phyloP scores from a whole-genome alignment of 495 filamentous ascomycete species.

The Pyrenula aspistea region DNA sequence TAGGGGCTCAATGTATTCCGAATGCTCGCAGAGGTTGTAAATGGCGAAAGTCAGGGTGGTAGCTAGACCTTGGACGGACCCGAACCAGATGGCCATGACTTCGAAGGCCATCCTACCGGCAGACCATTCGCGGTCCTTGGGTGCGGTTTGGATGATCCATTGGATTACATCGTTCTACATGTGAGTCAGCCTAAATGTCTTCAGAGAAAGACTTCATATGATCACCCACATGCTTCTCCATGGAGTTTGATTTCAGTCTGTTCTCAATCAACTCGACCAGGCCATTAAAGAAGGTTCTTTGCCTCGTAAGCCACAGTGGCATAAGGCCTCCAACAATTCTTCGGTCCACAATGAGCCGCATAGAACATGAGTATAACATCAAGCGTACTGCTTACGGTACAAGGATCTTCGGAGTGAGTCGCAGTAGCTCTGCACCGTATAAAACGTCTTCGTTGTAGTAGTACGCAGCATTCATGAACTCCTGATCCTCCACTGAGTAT shows the following conservation, averaged over 20 bases:
- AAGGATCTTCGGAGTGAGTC: constrained; percentile 1
- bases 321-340: background rate
- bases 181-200: background rate
- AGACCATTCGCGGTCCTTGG: constrained; percentile 7
- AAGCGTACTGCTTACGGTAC: background rate
- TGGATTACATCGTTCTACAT: constrained; percentile 17
- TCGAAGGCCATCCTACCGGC: constrained; percentile 12
- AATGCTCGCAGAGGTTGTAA: constrained; percentile 17
- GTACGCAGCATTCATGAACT: constrained; percentile 4
- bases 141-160: constrained; percentile 22
- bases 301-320: background rate
- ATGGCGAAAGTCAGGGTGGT: constrained; percentile 17
- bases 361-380: background rate
- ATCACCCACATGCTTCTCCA: background rate
- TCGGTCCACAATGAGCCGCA: background rate
- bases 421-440: constrained; percentile 2
- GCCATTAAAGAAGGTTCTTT: no score
- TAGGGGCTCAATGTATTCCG: constrained; percentile 15
- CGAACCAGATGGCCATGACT: constrained; percentile 14
- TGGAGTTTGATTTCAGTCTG: background rate
- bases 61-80: constrained; percentile 7
- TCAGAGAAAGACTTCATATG: background rate
- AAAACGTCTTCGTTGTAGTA: constrained; percentile 1
- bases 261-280: background rate
- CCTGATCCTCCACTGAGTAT: constrained; percentile 1